Evolutionary conservation across 2,329 filamentous ascomycete species (phyloP), one percentile per base, ranked within the genome.

Genomic region (Emergomyces orientalis): DNA sequence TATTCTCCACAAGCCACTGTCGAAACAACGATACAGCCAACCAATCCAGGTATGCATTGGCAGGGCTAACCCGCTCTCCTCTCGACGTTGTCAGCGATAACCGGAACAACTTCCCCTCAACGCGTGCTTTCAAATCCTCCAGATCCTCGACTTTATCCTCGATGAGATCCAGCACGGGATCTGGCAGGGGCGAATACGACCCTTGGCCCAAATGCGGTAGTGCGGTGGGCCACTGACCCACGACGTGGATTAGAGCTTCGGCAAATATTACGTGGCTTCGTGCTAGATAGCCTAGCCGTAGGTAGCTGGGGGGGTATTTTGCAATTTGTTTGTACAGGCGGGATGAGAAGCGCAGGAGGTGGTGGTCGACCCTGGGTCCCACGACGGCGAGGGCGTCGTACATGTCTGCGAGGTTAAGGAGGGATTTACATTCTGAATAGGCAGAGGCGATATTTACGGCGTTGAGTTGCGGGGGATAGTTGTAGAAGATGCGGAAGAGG

Each of bases 81-180:
- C 87, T 81, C 13, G 86, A 84, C 25, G 89, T 96, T 3, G 86
- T 89, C 9, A 97, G 81, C 0, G 84, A 90, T 7, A 97, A 79
- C 13, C 91, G 84, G 76, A 95, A 95, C 14, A 97, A 83, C 61
- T 88, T 87, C 25, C 86, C 86, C 72, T 97, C 93, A 27, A 94
- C 84, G 34, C 88, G 86, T 43, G 86, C 83, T 65, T 96, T 90
- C 8, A 87, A 82, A 70, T 97, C 91, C 66, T 91, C 88, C 22
- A 97, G 81, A 74, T 97, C 92, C 68, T 96, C 91, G 5, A 94
- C 91, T 75, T 97, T 97, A 76, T 97, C 91, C 74, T 96, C 90
- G 65, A 97, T 95, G 43, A 97, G 78, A 68, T 97, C 91, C 11
- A 97, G 80, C 0, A 97, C 90, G 0, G 84, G 74, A 32, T 88